Evolutionary conservation across 805 yeast genomes (phyloP).

Genomic region (Starmerella geochares): DNA sequence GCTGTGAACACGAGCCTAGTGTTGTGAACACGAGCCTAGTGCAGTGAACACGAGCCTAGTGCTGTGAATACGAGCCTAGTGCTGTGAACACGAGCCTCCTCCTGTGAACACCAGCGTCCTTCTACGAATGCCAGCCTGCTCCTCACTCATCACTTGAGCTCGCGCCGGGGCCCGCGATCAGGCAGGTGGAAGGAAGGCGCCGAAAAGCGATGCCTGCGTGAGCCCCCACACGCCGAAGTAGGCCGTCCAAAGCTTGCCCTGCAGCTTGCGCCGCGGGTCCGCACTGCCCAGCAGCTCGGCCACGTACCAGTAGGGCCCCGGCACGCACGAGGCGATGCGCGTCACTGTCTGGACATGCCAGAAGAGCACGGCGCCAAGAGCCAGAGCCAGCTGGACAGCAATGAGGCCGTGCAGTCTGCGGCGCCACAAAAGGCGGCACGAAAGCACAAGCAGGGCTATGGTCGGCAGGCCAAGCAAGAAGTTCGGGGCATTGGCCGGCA

Average conservation of each 20-base stretch:
- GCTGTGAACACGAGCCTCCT: too few relatives aligned
- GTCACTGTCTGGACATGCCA: constrained; percentile 85
- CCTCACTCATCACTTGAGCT: too few relatives aligned
- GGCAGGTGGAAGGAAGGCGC: constrained; percentile 92
- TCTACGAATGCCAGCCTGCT: too few relatives aligned
- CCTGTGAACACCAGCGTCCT: too few relatives aligned
- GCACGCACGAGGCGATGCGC: constrained; percentile 67
- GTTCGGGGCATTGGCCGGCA: constrained; percentile 68
- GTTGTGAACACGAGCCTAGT: too few relatives aligned
- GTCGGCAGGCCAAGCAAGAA: constrained; percentile 69
- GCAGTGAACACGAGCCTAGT: too few relatives aligned
- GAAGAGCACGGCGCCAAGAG: constrained; percentile 44
- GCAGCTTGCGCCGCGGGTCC: constrained; percentile 8
- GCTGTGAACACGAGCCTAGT: too few relatives aligned
- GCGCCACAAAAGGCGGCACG: constrained; percentile 31
- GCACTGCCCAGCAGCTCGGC: constrained; percentile 34
- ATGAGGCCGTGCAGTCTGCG: constrained; percentile 25
- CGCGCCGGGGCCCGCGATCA: constrained; percentile 29
- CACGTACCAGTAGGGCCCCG: constrained; percentile 64
- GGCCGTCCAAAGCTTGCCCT: constrained; percentile 35
- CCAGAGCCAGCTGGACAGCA: constrained; percentile 33
- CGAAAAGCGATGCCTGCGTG: constrained; percentile 62
- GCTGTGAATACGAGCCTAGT: too few relatives aligned
- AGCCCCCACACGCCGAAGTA: constrained; percentile 56
- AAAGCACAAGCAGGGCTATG: constrained; percentile 37